Evolutionary conservation across 2,329 filamentous ascomycete genomes (phyloP), one percentile per base, ranked within the genome.

Genomic region (Calonectria pseudoturangicola): DNA sequence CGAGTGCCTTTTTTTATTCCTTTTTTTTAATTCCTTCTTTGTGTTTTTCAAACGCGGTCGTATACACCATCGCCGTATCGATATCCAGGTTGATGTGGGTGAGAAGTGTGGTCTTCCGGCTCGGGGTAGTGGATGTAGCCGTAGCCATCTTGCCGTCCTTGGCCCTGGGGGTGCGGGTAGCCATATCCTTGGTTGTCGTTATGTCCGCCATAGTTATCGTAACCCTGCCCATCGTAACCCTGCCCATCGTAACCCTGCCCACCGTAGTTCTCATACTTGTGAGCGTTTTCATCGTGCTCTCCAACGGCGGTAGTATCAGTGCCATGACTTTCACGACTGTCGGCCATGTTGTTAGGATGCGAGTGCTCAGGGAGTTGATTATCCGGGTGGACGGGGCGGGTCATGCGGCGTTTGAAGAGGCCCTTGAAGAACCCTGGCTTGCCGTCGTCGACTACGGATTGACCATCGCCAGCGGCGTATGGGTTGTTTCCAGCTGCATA

Each of bases 371-470:
- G 85, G 4, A 87, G 82, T 10, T 73, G 73, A 74, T 82, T 84
- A 27, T 81, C 79, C 30, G 81, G 76, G 36, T 81, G 76, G 30
- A 74, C 66, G 5, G 70, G 66, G 21, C 66, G 69, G 28, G 54
- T 60, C 27, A 70, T 73, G 33, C 81, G 81, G 73, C 79, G 77
- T 28, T 80, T 77, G 72, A 84, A 82, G 66, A 86, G 77, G 51
- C 79, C 82, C 69, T 78, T 74, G 45, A 85, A 79, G 79, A 86
- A 81, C 60, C 83, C 58, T n/a, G 12, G 13, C 48, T 54, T 72
- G 48, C 84, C 86, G 74, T 85, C 85, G 76, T 87, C 88, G 36
- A 85, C 88, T 36, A 85, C 88, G 36, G 93, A 94, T 84, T 91
- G 78, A 77, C 84, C 84, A 58, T 79, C 76, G 28, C 83, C 81